phyloP scores from a whole-genome alignment of 495 filamentous ascomycete species.

The Chlorociboria aeruginascens region DNA sequence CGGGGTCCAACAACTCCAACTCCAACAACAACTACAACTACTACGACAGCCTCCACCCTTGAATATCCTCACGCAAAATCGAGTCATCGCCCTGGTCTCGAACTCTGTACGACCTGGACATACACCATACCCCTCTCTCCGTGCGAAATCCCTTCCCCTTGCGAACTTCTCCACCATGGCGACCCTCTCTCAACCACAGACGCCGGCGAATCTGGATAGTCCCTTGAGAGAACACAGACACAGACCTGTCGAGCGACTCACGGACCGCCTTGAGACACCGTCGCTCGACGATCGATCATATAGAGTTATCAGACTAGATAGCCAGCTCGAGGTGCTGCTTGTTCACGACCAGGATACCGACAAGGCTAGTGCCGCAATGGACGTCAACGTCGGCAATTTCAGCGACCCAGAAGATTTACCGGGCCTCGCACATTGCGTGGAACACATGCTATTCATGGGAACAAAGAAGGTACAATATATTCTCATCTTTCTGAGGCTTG shows the following conservation, averaged over 20 bases:
- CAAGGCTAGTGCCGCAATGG: conserved; percentile 89
- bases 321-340: conserved; percentile 84
- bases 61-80: conserved; percentile 2
- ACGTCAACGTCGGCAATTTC: conserved; percentile 93
- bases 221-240: conserved; percentile 18
- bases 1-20: not conserved
- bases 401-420: conserved; percentile 84
- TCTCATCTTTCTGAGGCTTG: no score
- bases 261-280: conserved; percentile 75
- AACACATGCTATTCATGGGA: conserved; percentile 81
- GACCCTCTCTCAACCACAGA: conserved; percentile 16
- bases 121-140: not conserved
- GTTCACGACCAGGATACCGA: conserved; percentile 94
- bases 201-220: conserved; percentile 13
- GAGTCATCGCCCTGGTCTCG: not conserved
- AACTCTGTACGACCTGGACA: not conserved
- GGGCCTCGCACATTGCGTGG: conserved; percentile 86
- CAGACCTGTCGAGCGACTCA: conserved; percentile 31
- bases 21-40: no score
- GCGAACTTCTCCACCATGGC: conserved; percentile 17
- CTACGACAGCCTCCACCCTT: conserved; percentile 1
- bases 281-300: conserved; percentile 83
- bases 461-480: conserved; percentile 94
- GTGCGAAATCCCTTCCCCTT: conserved; percentile 4
- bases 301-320: conserved; percentile 72